A percentile compares a stretch with the other conserved stretches of the same genome.
Evolutionary conservation across 2,329 filamentous ascomycete genomes (phyloP).

Genomic region (Aspergillus brasiliensis): DNA sequence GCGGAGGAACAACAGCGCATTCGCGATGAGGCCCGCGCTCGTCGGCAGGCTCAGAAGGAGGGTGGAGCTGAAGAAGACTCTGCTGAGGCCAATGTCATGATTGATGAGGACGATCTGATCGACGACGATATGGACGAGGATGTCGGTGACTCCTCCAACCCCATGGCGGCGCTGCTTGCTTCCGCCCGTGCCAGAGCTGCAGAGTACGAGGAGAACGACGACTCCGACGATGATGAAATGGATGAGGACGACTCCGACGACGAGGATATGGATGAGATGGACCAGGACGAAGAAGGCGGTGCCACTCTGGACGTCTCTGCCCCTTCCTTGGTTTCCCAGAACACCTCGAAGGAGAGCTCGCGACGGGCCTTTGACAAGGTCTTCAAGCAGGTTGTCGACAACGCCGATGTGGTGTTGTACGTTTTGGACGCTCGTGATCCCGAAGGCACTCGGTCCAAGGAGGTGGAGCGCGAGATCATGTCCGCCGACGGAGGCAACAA

Average conservation of each 20-base stretch:
- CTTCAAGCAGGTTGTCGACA: slow-evolving; percentile 89
- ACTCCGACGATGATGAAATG: slow-evolving; percentile 57
- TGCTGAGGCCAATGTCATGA: slow-evolving; percentile 43
- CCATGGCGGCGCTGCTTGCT: slow-evolving; percentile 47
- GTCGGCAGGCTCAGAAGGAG: slow-evolving; percentile 44
- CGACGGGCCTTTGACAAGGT: slow-evolving; percentile 91
- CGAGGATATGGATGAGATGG: slow-evolving; percentile 47
- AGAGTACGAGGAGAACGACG: slow-evolving; percentile 54
- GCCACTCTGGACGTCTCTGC: slow-evolving; percentile 54
- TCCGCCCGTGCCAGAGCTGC: slow-evolving; percentile 47
- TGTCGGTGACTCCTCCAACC: slow-evolving; percentile 52
- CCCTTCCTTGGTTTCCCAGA: slow-evolving; percentile 47
- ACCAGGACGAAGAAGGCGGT: slow-evolving; percentile 55
- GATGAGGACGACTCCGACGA: slow-evolving; percentile 52
- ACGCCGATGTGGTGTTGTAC: slow-evolving; percentile 88
- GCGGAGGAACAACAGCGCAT: slow-evolving; percentile 73
- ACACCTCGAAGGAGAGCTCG: slow-evolving; percentile 60
- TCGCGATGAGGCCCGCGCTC: slow-evolving; percentile 63
- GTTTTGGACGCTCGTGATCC: slow-evolving; percentile 91
- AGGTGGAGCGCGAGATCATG: slow-evolving; percentile 89
- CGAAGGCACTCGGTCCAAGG: slow-evolving; percentile 84
- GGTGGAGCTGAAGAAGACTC: slow-evolving; percentile 37
- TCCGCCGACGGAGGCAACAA: slow-evolving; percentile 81
- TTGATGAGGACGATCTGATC: slow-evolving; percentile 52
- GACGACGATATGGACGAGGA: slow-evolving; percentile 48